These are phyloP conservation scores for Boletus coccyginus DNA, from an alignment of 768 basidiomycete species.

Conservation along the genomic window DNA sequence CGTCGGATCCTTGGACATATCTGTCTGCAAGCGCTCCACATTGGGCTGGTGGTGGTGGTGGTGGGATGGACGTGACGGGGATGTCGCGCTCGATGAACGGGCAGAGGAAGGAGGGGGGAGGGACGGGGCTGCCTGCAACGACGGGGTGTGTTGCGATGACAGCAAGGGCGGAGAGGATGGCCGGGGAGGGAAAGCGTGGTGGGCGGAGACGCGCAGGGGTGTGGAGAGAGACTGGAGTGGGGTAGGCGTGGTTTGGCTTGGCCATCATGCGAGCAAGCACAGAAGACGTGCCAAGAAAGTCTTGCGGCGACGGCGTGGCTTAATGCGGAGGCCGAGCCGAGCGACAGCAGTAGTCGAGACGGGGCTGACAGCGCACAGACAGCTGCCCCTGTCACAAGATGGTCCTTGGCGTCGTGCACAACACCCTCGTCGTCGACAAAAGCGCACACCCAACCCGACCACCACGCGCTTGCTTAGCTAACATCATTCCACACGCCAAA, in stretches of 20 bases:
- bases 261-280: constrained; percentile 44
- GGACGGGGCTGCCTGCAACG: constrained; percentile 46
- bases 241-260: constrained; percentile 46
- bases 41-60: constrained; percentile 7
- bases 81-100: constrained; percentile 40
- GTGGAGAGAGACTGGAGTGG: constrained; percentile 8
- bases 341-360: not conserved
- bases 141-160: constrained; percentile 48
- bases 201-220: no score
- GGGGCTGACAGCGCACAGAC: not conserved
- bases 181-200: constrained; percentile 42
- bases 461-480: constrained; percentile 16
- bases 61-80: constrained; percentile 4
- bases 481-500: constrained; percentile 15
- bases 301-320: constrained; percentile 34
- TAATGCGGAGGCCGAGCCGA: constrained; percentile 20
- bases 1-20: constrained; percentile 52
- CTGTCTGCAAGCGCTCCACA: constrained; percentile 46
- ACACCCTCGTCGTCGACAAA: constrained; percentile 8
- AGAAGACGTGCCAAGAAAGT: constrained; percentile 38
- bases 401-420: not conserved
- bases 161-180: constrained; percentile 55
- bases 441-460: no score
- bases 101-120: constrained; percentile 53
- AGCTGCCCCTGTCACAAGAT: not conserved